These are phyloP conservation scores for Neobulgaria alba DNA, from an alignment of 2,329 filamentous ascomycete species.

Conservation along the genomic window DNA sequence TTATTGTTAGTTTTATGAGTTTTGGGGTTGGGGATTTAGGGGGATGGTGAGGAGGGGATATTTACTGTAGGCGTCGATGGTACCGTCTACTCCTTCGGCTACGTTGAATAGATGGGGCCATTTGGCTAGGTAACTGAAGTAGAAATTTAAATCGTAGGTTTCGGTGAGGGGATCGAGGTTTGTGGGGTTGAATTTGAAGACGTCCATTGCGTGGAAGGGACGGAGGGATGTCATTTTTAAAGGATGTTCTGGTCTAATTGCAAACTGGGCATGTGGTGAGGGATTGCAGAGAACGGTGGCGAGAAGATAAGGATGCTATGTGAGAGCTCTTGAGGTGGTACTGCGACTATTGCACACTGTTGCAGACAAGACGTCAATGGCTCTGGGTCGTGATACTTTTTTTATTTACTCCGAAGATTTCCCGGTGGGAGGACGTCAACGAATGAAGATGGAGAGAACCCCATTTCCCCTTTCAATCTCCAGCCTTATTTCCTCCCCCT, in stretches of 20 bases:
- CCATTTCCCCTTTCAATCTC: too few relatives aligned
- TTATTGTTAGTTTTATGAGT: not conserved
- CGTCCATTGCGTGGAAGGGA: constrained; percentile 73
- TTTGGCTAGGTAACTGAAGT: constrained; percentile 89
- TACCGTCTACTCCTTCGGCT: constrained; percentile 76
- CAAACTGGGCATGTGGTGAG: too few relatives aligned
- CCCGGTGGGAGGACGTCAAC: too few relatives aligned
- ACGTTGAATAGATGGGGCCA: constrained; percentile 95
- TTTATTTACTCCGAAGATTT: too few relatives aligned
- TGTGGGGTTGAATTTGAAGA: constrained; percentile 85
- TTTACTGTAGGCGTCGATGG: constrained; percentile 90
- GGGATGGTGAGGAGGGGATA: constrained; percentile 13
- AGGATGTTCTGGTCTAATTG: too few relatives aligned
- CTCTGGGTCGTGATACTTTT: too few relatives aligned
- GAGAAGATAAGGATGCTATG: not conserved
- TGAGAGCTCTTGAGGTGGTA: too few relatives aligned
- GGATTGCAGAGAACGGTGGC: not conserved
- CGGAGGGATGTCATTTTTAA: constrained; percentile 70
- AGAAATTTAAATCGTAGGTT: constrained; percentile 93
- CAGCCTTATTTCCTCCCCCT: too few relatives aligned
- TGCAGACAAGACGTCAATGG: too few relatives aligned
- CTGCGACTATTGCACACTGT: too few relatives aligned
- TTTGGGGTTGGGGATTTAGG: constrained; percentile 3
- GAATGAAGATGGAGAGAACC: too few relatives aligned
- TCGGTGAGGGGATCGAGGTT: constrained; percentile 97